Evolutionary conservation across 2,329 filamentous ascomycete genomes (phyloP), one percentile per base, ranked within the genome.

Genomic region (Herpotrichia juniperi): DNA sequence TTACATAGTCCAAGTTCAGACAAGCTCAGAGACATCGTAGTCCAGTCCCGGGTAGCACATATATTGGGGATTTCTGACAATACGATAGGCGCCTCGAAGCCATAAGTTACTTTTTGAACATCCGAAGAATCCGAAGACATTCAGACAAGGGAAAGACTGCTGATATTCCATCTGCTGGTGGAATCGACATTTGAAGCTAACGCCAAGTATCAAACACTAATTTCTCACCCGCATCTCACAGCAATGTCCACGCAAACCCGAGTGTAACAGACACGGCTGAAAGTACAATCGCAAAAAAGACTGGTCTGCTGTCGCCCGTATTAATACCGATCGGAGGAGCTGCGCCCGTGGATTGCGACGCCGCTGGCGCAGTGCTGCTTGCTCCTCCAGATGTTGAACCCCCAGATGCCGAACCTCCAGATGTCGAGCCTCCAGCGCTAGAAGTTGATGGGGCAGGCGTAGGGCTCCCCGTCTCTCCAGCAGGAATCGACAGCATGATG

Each of bases 211-310:
- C 4, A 40, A 16, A 16, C 26, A 8, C 24, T 17, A 12, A 34
- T 24, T 14, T 17, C 30, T n/a, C n/a, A n/a, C n/a, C n/a, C n/a
- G n/a, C n/a, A n/a, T 11, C 22, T 47, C 48, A 71, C 16, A 68
- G 43, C 35, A 71, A 50, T 35, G 62, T 59, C 50, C 68, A 63
- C 12, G 59, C 61, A 50, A 65, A 64, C 22, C 67, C 63, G 9
- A 69, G 42, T 7, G 53, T 28, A 10, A 63, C 46, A 17, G 60
- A 62, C 17, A 61, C 14, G 2, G 51, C 55, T 6, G 63, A 66
- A 11, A 67, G 24, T 12, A 57, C 62, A 24, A 66, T 28, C 1
- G 60, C 63, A 31, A 65, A 46, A 22, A 57, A 30, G 11, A 59
- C 50, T 1, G 58, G 24, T n/a, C 46, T 39, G 16, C 46, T 56